Base-by-base conservation (phyloP, 78 protist species). In the Tieghemostelium lacteum region DNA sequence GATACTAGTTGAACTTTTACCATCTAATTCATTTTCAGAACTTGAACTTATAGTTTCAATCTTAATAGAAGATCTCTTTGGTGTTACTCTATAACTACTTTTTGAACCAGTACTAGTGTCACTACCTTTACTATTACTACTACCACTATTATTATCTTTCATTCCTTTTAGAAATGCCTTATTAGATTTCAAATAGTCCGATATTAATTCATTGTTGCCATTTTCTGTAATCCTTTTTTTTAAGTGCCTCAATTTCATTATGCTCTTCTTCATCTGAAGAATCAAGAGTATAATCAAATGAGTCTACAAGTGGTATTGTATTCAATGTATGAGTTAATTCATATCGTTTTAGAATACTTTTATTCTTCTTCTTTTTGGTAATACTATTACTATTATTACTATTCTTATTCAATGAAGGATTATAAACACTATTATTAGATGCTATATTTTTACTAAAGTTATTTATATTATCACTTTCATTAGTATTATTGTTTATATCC, bases 51-150 rank as follows among this genome's bases (percentile, higher is more conserved):
- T 22, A 16, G 26, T n/a, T 57, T 4, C 16, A 57, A 57, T 57
- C 17, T 57, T 57, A 19, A 22, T 16, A n/a, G 42, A 31, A 16
- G 70, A 63, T 16, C 31, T 36, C 36, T 42, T 33, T 22, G 29
- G 20, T 19, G 34, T 65, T 19, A 36, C 52, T 22, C 12, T 37
- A 22, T n/a, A 36, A 36, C 54, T 65, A n/a, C 54, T 33, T 65
- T 31, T 65, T 65, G 73, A 65, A n/a, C 20, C 36, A 36, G 73
- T 65, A 33, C 52, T n/a, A n/a, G 19, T 65, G 29, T 65, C 10
- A 52, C 17, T 37, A 6, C 20, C n/a, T 36, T 0, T 45, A 45
- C 10, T 10, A 45, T 14, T 45, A 45, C 52, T 14, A 45, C 10
- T 45, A 45, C n/a, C n/a, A 45, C 10, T 45, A 45, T 10, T 45